Conservation (phyloP, 225 moss, liverwort and hornwort genomes). For the Takakia lepidozioides region DNA sequence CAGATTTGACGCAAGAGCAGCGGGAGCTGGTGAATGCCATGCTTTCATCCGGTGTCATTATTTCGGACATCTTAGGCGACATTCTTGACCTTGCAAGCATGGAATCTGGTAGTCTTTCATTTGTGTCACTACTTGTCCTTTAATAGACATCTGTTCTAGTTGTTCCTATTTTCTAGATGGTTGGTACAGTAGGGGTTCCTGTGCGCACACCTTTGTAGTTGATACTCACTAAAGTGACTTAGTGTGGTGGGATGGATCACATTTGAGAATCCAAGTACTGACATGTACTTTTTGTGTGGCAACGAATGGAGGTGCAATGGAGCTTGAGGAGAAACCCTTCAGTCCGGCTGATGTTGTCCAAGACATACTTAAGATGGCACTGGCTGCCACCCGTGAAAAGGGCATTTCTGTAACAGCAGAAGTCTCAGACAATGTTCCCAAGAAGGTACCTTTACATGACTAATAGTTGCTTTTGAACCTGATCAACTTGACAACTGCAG, state of each 20-base stretch:
- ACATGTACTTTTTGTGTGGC: background rate
- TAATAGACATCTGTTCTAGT: too few species aligned
- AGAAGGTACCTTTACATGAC: too few species aligned
- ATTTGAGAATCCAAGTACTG: too few species aligned
- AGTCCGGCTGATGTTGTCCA: constrained; percentile 10
- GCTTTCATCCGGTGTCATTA: constrained; percentile 16
- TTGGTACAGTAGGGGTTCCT: too few species aligned
- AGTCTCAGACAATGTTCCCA: constrained; percentile 13
- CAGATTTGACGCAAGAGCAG: constrained; percentile 13
- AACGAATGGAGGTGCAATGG: constrained; percentile 12
- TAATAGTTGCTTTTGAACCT: too few species aligned
- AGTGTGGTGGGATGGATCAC: too few species aligned
- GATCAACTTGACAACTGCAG: too few species aligned
- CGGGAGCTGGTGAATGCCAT: constrained; percentile 15
- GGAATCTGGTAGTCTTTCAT: constrained; percentile 10
- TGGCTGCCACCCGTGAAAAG: constrained; percentile 14
- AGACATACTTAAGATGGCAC: constrained; percentile 15
- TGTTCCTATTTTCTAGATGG: too few species aligned
- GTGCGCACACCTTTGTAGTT: too few species aligned
- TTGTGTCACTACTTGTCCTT: too few species aligned
- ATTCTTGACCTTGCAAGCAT: constrained; percentile 16
- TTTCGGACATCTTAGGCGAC: constrained; percentile 13
- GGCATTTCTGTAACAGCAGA: constrained; percentile 6
- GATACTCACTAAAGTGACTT: too few species aligned
- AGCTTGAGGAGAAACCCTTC: constrained; percentile 14